phyloP scores from a whole-genome alignment of 2,329 filamentous ascomycete species.

The Magnaporthiopsis poae region DNA sequence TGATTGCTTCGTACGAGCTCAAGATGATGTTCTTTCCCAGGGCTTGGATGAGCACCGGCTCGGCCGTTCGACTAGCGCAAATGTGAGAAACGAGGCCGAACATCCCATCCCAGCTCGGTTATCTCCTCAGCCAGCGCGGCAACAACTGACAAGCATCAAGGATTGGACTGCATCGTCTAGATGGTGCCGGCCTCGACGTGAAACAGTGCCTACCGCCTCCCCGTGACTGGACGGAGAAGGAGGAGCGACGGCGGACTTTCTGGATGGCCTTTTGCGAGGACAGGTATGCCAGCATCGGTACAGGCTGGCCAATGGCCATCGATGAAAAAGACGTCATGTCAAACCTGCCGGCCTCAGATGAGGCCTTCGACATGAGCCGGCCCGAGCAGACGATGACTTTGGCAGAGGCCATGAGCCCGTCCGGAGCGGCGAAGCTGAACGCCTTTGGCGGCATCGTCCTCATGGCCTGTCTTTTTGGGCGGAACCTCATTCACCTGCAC shows the following conservation, averaged over 20 bases:
- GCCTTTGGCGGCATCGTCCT: slow-evolving; percentile 71
- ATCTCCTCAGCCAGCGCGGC: neutral
- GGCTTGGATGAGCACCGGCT: slow-evolving; percentile 85
- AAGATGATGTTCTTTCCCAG: slow-evolving; percentile 95
- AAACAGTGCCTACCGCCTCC: slow-evolving; percentile 83
- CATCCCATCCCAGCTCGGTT: too few species aligned
- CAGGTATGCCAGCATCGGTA: slow-evolving; percentile 88
- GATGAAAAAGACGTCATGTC: slow-evolving; percentile 88
- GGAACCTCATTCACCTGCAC: slow-evolving; percentile 84
- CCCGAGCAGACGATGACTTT: slow-evolving; percentile 64
- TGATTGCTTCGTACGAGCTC: slow-evolving; percentile 81
- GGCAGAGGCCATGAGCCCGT: slow-evolving; percentile 56
- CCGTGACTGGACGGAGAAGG: slow-evolving; percentile 85
- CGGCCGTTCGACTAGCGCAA: slow-evolving; percentile 68
- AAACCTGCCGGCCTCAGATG: slow-evolving; percentile 72
- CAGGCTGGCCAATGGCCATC: slow-evolving; percentile 90
- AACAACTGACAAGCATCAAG: slow-evolving; percentile 45
- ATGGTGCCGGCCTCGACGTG: slow-evolving; percentile 73
- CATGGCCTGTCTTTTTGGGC: slow-evolving; percentile 81
- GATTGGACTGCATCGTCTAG: slow-evolving; percentile 83
- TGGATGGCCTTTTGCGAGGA: slow-evolving; percentile 91
- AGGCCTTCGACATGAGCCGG: slow-evolving; percentile 72
- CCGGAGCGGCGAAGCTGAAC: slow-evolving; percentile 65
- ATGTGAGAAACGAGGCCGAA: slow-evolving; percentile 44
- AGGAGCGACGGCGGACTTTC: slow-evolving; percentile 84